Evolutionary conservation across 129 eudicot species (phyloP), one percentile per base, ranked within the genome.

Genomic region (Chrysanthemum seticuspe): DNA sequence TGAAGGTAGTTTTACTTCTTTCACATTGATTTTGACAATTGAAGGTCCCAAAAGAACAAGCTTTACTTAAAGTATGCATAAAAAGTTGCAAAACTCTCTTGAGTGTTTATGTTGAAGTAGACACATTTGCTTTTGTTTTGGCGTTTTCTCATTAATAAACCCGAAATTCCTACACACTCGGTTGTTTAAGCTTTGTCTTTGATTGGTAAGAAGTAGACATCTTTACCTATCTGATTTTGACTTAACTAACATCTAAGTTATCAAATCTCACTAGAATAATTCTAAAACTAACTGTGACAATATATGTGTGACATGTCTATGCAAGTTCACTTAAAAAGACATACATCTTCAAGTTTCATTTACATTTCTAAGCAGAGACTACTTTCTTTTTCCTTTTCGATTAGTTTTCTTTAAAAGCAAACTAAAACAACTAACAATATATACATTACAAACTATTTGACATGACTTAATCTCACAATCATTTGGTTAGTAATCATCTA

Each of bases 71-170:
- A 51, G 73, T 53, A 50, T 51, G 36, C 74, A 54, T 70, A 51
- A 31, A 70, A 53, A 70, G 74, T 70, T 70, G 74, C 34, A 31
- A 70, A n/a, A 70, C 74, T 31, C 62, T 54, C 16, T 25, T n/a
- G 13, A 53, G 74, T 69, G 10, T 29, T 54, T 18, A 69, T 52
- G 31, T 53, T 54, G 51, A 54, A 52, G 29, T 70, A 31, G 36
- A 2, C 36, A 31, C 36, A 31, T 31, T 31, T 31, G 16, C 13
- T 70, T 70, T 70, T 48, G 29, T 53, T 54, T 53, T 29, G 44
- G 65, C 36, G 7, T 27, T 25, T 10, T 61, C 10, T 18, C 36
- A 19, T 21, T 10, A 27, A 12, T 11, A 23, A 3, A 61, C 65
- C 12, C 34, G 5, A 25, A 12, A 61, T 60, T n/a, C 1, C 29